Conservation (phyloP, 2,329 filamentous ascomycete species). For the Malbranchea zuffiana region DNA sequence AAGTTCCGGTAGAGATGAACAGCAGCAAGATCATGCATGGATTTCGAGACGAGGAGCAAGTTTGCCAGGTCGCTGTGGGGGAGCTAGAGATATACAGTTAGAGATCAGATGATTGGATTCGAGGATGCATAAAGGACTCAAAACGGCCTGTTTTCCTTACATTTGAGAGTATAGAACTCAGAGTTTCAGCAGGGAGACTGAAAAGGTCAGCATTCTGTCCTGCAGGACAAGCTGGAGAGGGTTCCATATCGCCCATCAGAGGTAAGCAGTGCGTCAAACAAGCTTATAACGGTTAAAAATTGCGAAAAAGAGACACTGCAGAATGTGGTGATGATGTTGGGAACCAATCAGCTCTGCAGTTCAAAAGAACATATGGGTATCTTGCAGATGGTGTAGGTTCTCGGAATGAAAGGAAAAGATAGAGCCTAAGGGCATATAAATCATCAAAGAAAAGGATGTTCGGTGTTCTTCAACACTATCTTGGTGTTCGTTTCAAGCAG, state of each 20-base stretch:
- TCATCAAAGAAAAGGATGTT: too few relatives aligned
- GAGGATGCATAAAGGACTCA: constrained; percentile 37
- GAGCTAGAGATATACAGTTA: constrained; percentile 11
- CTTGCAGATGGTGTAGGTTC: too few relatives aligned
- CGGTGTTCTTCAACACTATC: too few relatives aligned
- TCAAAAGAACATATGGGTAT: too few relatives aligned
- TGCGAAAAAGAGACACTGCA: background rate
- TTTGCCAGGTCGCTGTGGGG: constrained; percentile 22
- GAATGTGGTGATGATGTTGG: background rate
- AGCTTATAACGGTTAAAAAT: too few relatives aligned
- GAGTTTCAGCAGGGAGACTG: constrained; percentile 24
- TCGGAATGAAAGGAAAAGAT: too few relatives aligned
- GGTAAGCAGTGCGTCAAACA: background rate
- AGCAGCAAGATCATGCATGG: constrained; percentile 49
- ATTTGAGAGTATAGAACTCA: constrained; percentile 23
- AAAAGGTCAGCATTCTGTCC: too few relatives aligned
- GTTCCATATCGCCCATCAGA: background rate
- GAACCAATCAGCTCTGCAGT: background rate
- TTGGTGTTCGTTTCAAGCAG: too few relatives aligned
- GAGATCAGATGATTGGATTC: constrained; percentile 21
- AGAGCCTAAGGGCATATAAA: too few relatives aligned
- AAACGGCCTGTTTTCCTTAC: constrained; percentile 35
- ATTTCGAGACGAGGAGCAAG: constrained; percentile 48
- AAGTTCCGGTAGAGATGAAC: constrained; percentile 50
- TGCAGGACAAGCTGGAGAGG: too few relatives aligned